Conservation (phyloP, 768 basidiomycete species). For the Phlebiopsis flavidoalba region DNA sequence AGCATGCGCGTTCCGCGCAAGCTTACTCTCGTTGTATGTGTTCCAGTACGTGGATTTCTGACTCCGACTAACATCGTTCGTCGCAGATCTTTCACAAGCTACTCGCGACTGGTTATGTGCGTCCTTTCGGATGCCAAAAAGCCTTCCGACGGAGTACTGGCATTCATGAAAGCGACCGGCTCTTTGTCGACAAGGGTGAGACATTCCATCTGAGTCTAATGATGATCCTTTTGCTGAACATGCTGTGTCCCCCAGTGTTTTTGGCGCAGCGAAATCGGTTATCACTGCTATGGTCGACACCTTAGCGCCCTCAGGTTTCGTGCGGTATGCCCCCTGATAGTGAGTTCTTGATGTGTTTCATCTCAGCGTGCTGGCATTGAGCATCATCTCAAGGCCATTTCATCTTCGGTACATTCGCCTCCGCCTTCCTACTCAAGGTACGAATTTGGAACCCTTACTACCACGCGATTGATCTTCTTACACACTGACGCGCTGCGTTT, state of each 20-base stretch:
- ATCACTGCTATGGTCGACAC: slow-evolving; percentile 60
- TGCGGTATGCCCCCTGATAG: slow-evolving; percentile 80
- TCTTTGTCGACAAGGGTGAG: slow-evolving; percentile 62
- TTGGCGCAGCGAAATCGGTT: slow-evolving; percentile 64
- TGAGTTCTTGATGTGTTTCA: slow-evolving; percentile 21
- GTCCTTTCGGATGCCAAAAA: slow-evolving; percentile 82
- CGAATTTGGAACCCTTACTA: background rate
- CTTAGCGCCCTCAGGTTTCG: slow-evolving; percentile 66
- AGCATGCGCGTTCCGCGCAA: slow-evolving; percentile 55
- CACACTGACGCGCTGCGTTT: background rate
- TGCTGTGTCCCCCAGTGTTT: slow-evolving; percentile 40
- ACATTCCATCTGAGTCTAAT: background rate
- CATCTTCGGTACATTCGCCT: slow-evolving; percentile 75
- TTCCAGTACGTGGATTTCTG: background rate
- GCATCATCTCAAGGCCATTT: slow-evolving; percentile 50
- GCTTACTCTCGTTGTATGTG: slow-evolving; percentile 68
- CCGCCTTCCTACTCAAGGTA: slow-evolving; percentile 79
- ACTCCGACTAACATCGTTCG: background rate
- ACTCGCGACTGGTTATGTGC: slow-evolving; percentile 82
- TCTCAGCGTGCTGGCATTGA: background rate
- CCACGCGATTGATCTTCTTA: background rate
- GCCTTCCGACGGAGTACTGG: slow-evolving; percentile 58
- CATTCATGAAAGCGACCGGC: slow-evolving; percentile 51
- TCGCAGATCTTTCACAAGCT: slow-evolving; percentile 62
- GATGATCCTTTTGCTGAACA: background rate